phyloP scores from a whole-genome alignment of 805 yeast genomes.

The Yamadazyma tumulicola region DNA sequence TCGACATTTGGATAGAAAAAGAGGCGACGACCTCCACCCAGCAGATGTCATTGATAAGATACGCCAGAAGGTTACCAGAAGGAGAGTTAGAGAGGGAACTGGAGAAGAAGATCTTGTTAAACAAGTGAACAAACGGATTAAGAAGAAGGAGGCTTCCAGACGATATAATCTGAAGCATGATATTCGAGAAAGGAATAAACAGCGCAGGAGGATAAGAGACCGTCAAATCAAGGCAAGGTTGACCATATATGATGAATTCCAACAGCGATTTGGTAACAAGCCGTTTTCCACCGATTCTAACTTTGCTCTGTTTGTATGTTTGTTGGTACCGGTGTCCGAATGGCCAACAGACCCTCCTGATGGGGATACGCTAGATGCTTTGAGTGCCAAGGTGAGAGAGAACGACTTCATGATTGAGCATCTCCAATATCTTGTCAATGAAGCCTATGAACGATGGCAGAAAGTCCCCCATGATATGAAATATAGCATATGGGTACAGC shows the following conservation, averaged over 20 bases:
- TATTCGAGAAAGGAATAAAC: conserved; percentile 6
- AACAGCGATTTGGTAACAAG: conserved; percentile 5
- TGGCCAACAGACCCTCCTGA: conserved; percentile 11
- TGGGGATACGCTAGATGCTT: background rate
- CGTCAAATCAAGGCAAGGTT: conserved; percentile 7
- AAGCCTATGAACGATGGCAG: conserved; percentile 6
- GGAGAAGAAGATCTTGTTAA: conserved; percentile 3
- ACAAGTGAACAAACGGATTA: conserved; percentile 4
- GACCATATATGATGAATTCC: conserved; percentile 3
- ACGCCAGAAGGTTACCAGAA: conserved; percentile 1
- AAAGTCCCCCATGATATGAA: conserved; percentile 5
- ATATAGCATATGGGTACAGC: conserved; percentile 7
- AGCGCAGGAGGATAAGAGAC: conserved; percentile 6
- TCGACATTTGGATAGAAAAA: conserved; percentile 9
- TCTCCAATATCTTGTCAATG: background rate
- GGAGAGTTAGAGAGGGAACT: conserved; percentile 1
- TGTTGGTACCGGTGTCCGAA: conserved; percentile 7
- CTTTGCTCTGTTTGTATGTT: conserved; percentile 7
- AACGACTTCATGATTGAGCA: background rate
- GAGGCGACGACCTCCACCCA: conserved; percentile 8
- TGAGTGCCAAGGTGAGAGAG: background rate
- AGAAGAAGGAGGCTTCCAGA: conserved; percentile 1
- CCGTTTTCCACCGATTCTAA: background rate
- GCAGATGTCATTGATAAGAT: conserved; percentile 3
- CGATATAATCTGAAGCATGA: conserved; percentile 8